Evolutionary conservation across 169 alveolate species (phyloP), one percentile per base, ranked within the genome.

Genomic region (Besnoitia besnoiti): DNA sequence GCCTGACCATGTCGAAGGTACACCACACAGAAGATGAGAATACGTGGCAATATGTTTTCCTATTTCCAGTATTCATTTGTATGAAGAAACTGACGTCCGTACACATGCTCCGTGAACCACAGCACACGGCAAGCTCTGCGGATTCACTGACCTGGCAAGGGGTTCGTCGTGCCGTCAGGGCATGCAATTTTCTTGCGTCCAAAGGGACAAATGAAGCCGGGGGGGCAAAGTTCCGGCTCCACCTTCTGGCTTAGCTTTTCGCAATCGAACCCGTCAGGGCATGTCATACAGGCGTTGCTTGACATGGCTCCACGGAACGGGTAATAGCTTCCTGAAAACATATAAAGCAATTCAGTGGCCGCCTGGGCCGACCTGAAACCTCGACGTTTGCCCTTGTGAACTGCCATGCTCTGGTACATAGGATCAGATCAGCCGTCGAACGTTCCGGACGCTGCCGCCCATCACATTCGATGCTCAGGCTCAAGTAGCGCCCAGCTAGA

Each of bases 191-290:
- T n/a, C 46, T 37, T n/a, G 27, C 80, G 80, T 33, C 80, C 80
- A 33, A 35, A 67, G 0, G 80, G 80, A 37, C 80, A 67, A 33
- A 67, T 67, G 80, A 35, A 67, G 5, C 80, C 80, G 12, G 40
- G 47, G 16, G 80, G 80, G 44, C 80, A 67, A 19, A 67, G 80
- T 44, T 67, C 80, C 27, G 80, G 80, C 46, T n/a, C 46, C 16
- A 67, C 33, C 33, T 67, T 67, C 24, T 67, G 80, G 10, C 24
- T 24, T 35, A 67, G 33, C 40, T 12, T 67, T 37, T 67, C 80
- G 46, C 80, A 67, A 35, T 35, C 46, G 4, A 67, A 67, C 24
- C 80, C 80, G 46, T 67, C 80, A 30, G 80, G 80, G 80, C 80
- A 67, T 33, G 46, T 67, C 40, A 67, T n/a, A 37, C 80, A 67